phyloP scores from a whole-genome alignment of 768 basidiomycete genomes.

The Trametes villosa region DNA sequence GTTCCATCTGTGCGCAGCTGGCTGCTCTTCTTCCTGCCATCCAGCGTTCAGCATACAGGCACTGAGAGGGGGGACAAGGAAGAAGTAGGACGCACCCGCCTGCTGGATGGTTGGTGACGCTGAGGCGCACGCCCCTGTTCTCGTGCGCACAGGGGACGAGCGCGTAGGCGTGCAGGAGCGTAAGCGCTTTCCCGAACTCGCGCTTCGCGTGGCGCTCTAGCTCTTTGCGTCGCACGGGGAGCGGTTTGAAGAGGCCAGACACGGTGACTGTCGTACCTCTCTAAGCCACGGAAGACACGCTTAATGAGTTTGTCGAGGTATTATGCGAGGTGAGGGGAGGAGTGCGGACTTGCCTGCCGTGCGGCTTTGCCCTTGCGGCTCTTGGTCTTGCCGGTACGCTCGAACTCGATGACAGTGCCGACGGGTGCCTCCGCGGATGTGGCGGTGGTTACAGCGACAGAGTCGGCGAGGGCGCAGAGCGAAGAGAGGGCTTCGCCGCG shows the following conservation, averaged over 20 bases:
- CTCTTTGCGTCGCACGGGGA: conserved; percentile 93
- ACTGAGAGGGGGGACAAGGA: not conserved
- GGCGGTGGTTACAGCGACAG: conserved; percentile 72
- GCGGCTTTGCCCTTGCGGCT: conserved; percentile 65
- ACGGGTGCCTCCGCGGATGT: conserved; percentile 73
- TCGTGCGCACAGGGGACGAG: conserved; percentile 73
- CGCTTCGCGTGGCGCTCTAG: conserved; percentile 87
- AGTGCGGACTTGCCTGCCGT: conserved; percentile 56
- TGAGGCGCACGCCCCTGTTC: conserved; percentile 68
- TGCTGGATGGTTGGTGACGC: conserved; percentile 68
- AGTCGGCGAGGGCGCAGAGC: conserved; percentile 80
- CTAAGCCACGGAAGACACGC: conserved; percentile 42
- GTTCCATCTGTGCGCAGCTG: conserved; percentile 78
- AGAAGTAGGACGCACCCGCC: conserved; percentile 60
- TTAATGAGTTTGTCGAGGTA: not conserved
- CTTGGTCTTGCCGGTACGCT: conserved; percentile 61
- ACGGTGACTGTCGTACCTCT: conserved; percentile 85
- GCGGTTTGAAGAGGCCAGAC: conserved; percentile 71
- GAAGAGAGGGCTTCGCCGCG: conserved; percentile 96
- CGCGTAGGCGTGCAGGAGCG: conserved; percentile 85
- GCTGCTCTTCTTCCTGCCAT: conserved; percentile 57
- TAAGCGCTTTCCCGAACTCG: conserved; percentile 86
- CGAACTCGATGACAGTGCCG: conserved; percentile 79
- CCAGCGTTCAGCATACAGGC: not conserved
- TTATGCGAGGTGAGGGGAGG: not conserved